These are phyloP conservation scores for Hyaloscypha finlandica DNA, from an alignment of 495 filamentous ascomycete genomes.

Conservation along the genomic window DNA sequence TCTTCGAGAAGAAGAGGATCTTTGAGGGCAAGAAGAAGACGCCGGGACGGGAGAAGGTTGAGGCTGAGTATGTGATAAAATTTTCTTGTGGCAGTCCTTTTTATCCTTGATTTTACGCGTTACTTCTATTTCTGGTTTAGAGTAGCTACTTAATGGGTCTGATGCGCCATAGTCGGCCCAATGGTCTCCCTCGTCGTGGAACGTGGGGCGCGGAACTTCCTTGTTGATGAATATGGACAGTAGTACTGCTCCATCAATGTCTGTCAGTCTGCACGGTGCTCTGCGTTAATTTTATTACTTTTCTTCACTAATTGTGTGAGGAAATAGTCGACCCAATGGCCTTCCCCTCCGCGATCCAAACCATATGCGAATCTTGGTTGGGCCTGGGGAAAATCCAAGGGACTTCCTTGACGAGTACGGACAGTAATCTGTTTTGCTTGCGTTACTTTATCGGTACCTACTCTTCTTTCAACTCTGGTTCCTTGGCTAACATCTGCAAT, in stretches of 20 bases:
- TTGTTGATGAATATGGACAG: not conserved
- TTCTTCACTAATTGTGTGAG: not conserved
- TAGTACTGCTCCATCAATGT: not conserved
- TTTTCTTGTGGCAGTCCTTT: not conserved
- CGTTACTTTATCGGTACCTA: not conserved
- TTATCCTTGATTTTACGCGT: not conserved
- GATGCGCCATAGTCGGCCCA: not conserved
- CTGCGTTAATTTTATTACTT: not conserved
- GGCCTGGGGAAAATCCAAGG: conserved; percentile 6
- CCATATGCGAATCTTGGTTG: not conserved
- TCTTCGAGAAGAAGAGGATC: conserved; percentile 61
- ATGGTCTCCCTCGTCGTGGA: not conserved
- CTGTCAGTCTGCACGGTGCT: not conserved
- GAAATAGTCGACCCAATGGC: conserved; percentile 3
- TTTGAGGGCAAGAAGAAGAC: conserved; percentile 56
- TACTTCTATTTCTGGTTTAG: not conserved
- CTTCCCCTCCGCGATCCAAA: conserved; percentile 5
- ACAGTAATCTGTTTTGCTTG: conserved; percentile 5
- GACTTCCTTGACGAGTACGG: conserved; percentile 15
- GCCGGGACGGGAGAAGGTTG: conserved; percentile 51
- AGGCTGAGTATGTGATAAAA: conserved; percentile 38
- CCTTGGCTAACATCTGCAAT: not conserved
- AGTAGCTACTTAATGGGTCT: not conserved
- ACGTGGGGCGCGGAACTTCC: too few species aligned
- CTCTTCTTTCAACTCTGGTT: not conserved